phyloP scores from a whole-genome alignment of 225 moss, liverwort and hornwort species.

The Pseudoscleropodium purum region DNA sequence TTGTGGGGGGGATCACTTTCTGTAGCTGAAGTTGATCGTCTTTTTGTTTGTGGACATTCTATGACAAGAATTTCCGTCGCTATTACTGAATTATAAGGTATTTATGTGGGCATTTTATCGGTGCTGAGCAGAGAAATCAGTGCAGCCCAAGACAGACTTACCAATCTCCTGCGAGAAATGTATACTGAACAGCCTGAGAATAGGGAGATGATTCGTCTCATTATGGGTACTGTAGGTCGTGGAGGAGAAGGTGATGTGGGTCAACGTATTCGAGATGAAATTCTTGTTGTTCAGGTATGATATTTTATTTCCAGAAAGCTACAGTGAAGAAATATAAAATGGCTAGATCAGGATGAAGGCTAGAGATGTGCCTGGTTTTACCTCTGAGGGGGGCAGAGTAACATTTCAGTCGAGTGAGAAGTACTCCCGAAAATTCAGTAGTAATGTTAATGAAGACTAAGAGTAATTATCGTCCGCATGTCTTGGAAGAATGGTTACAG shows the following conservation, averaged over 20 bases:
- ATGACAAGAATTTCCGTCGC: not conserved
- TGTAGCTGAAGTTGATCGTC: not conserved
- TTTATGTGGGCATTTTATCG: not conserved
- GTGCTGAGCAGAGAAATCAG: conserved; percentile 75
- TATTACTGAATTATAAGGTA: not conserved
- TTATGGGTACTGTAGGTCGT: conserved; percentile 88
- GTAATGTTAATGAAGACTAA: not conserved
- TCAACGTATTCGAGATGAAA: conserved; percentile 96
- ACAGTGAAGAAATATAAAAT: not conserved
- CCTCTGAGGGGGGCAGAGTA: not conserved
- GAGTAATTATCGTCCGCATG: not conserved
- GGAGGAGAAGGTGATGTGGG: conserved; percentile 97
- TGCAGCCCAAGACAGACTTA: conserved; percentile 92
- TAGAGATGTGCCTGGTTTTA: not conserved
- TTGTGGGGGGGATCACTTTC: not conserved
- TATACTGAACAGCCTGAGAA: conserved; percentile 76
- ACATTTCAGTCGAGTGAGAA: not conserved
- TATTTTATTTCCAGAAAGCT: not conserved
- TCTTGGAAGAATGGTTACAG: not conserved
- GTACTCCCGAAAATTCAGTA: not conserved
- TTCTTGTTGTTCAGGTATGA: conserved; percentile 78
- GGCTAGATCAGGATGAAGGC: not conserved
- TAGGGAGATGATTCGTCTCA: conserved; percentile 74
- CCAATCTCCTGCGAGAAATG: conserved; percentile 54
- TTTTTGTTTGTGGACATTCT: not conserved